Evolutionary conservation across 2,329 filamentous ascomycete species (phyloP).

Genomic region (Penicillium palitans): DNA sequence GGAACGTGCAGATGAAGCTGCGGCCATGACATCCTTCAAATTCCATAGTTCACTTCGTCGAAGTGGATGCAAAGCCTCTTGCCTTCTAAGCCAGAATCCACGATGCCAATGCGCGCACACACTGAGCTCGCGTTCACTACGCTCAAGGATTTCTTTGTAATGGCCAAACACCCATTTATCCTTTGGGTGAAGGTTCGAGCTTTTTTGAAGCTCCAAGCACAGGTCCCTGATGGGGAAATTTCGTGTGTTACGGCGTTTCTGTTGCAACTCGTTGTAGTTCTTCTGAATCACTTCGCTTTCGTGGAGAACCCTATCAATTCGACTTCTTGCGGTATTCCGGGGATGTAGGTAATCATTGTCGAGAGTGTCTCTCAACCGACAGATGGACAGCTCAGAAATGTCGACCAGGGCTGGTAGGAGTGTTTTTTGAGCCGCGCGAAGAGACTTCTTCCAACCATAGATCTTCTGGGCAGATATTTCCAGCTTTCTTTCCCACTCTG

Average conservation of each 20-base stretch:
- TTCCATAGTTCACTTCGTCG: not conserved
- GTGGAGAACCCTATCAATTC: conserved; percentile 21
- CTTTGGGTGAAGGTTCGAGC: not conserved
- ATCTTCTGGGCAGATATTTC: not conserved
- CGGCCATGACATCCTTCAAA: not conserved
- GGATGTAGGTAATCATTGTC: conserved; percentile 18
- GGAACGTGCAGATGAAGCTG: not conserved
- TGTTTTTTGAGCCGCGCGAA: not conserved
- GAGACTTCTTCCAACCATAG: not conserved
- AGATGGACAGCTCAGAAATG: not conserved
- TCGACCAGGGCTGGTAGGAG: not conserved
- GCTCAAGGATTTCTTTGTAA: not conserved
- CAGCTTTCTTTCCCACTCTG: not conserved
- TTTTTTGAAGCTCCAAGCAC: not conserved
- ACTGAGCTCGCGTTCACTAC: not conserved
- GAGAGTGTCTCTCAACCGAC: conserved; percentile 3
- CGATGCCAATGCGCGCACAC: not conserved
- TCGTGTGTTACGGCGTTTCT: not conserved
- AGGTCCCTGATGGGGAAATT: not conserved
- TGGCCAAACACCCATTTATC: not conserved
- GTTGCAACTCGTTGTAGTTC: conserved; percentile 13
- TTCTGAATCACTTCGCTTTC: not conserved
- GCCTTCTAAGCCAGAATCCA: conserved; percentile 1
- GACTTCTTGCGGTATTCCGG: conserved; percentile 19
- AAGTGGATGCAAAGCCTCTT: conserved; percentile 2